phyloP scores from a whole-genome alignment of 257 asterid species.

The Ehretia macrophylla region DNA sequence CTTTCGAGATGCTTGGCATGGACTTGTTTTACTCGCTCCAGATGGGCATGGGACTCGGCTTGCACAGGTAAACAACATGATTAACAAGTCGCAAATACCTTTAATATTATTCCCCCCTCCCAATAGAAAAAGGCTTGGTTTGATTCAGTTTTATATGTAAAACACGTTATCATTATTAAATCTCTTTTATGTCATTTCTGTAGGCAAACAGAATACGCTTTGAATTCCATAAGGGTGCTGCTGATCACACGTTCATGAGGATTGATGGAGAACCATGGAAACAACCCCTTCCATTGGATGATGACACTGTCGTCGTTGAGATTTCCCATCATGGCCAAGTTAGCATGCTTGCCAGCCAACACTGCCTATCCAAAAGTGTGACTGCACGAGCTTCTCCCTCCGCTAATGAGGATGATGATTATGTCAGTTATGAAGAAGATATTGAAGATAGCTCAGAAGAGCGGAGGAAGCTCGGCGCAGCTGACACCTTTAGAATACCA shows the following conservation, averaged over 20 bases:
- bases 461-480: constrained; percentile 77
- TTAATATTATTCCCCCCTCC: too few species aligned
- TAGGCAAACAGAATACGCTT: constrained; percentile 65
- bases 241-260: constrained; percentile 75
- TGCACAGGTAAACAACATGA: constrained; percentile 55
- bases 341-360: constrained; percentile 74
- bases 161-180: background rate
- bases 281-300: constrained; percentile 75
- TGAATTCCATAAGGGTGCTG: constrained; percentile 69
- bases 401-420: constrained; percentile 32
- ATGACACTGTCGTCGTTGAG: constrained; percentile 65
- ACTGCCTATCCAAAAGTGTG: constrained; percentile 51
- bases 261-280: constrained; percentile 94
- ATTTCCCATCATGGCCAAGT: constrained; percentile 70
- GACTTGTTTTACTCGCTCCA: constrained; percentile 66
- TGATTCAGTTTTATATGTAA: too few species aligned
- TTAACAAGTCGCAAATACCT: too few species aligned
- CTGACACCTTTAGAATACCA: constrained; percentile 70
- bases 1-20: constrained; percentile 89
- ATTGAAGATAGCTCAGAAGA: constrained; percentile 38
- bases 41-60: constrained; percentile 92
- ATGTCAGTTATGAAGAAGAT: constrained; percentile 54
- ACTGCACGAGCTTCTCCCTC: constrained; percentile 48
- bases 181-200: background rate
- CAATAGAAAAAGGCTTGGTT: too few species aligned